Evolutionary conservation across 2,329 filamentous ascomycete species (phyloP).

Genomic region (Alternaria triticimaculans): DNA sequence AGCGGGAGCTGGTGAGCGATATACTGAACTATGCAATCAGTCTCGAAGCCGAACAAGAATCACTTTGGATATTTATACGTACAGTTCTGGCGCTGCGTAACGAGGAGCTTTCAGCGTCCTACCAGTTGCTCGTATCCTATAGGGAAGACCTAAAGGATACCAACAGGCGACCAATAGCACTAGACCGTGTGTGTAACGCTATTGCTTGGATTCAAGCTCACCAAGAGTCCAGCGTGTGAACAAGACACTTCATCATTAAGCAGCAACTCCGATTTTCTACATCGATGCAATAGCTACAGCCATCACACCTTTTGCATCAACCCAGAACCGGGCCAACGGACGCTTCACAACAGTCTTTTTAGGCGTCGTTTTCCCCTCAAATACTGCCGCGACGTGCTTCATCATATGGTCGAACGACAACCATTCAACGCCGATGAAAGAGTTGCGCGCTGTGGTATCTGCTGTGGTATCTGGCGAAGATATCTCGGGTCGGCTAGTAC

Average conservation of each 20-base stretch:
- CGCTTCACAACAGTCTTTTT: background rate
- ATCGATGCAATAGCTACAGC: constrained; percentile 23
- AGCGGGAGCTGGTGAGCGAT: constrained; percentile 23
- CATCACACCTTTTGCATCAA: constrained; percentile 18
- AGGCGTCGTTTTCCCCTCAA: background rate
- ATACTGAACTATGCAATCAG: constrained; percentile 32
- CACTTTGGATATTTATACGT: constrained; percentile 45
- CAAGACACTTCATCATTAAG: background rate
- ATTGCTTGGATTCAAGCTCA: constrained; percentile 26
- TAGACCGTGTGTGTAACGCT: constrained; percentile 11
- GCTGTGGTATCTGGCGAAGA: constrained; percentile 10
- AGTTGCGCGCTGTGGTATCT: background rate
- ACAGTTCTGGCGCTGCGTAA: constrained; percentile 25
- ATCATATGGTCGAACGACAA: constrained; percentile 9
- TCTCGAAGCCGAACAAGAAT: constrained; percentile 35
- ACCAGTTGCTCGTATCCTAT: constrained; percentile 14
- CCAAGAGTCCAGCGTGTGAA: background rate
- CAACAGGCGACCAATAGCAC: background rate
- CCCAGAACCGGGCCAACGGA: constrained; percentile 9
- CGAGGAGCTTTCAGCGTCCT: constrained; percentile 7
- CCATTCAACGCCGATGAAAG: background rate
- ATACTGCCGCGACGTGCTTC: background rate
- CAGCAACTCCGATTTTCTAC: constrained; percentile 1
- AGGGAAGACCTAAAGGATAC: constrained; percentile 6
- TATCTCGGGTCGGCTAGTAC: background rate